These are phyloP conservation scores for Eucalyptus regnans DNA, from an alignment of 345 rosid species.

Conservation along the genomic window DNA sequence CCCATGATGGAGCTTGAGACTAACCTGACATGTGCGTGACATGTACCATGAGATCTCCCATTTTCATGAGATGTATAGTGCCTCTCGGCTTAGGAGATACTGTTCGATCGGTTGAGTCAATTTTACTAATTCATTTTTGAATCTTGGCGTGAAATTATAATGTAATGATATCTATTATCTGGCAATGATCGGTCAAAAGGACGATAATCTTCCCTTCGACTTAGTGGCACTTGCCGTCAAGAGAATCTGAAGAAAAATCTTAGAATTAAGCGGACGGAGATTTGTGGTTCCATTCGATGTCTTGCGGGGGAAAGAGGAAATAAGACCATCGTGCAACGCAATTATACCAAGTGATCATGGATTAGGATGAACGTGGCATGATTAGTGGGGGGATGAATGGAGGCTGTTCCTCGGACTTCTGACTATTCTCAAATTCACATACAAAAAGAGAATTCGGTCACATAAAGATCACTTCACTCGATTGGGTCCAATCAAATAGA, in stretches of 20 bases:
- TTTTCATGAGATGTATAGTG: not conserved
- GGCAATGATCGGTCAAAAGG: accelerated
- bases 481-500: not conserved
- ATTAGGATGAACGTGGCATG: not conserved
- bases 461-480: not conserved
- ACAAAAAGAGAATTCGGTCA: not conserved
- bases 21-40: not conserved
- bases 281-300: not conserved
- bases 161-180: accelerated
- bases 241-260: not conserved
- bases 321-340: not conserved
- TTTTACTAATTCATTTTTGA: not conserved
- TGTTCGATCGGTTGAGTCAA: accelerated
- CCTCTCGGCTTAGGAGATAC: not conserved
- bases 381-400: not conserved
- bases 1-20: not conserved
- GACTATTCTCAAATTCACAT: not conserved
- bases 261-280: not conserved
- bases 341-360: not conserved
- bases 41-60: not conserved
- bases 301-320: not conserved
- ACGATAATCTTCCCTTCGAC: not conserved
- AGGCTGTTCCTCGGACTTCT: not conserved
- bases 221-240: no score
- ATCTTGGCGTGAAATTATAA: accelerated